These are phyloP conservation scores for Piper betle DNA, from an alignment of 164 flowering plant genomes.

Conservation along the genomic window DNA sequence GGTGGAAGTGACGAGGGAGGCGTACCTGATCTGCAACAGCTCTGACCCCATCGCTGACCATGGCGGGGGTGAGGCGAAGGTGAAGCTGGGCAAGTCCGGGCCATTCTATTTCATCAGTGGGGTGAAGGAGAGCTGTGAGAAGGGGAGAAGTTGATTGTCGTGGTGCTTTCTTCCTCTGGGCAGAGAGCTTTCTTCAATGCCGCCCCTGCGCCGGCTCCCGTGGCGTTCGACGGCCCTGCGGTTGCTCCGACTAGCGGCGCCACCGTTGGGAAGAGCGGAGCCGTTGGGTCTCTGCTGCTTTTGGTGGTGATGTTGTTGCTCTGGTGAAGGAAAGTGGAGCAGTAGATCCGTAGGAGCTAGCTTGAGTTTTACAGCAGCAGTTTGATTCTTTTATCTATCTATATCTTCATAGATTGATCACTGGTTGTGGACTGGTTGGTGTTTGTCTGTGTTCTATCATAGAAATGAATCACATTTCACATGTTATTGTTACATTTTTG, in stretches of 20 bases:
- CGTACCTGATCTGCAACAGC: constrained; percentile 19
- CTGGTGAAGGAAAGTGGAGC: not conserved
- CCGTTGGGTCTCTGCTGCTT: not conserved
- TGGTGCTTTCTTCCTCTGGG: constrained; percentile 30
- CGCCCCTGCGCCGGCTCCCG: constrained; percentile 47
- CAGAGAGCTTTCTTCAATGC: constrained; percentile 5
- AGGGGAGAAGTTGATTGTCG: constrained; percentile 42
- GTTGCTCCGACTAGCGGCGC: constrained; percentile 21
- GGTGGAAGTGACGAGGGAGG: constrained; percentile 27
- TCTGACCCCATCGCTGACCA: constrained; percentile 27
- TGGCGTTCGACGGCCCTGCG: constrained; percentile 28
- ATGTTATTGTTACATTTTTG: no score
- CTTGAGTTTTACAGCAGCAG: not conserved
- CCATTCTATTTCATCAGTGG: constrained; percentile 50
- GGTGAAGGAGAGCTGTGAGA: constrained; percentile 30
- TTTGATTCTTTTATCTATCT: no score
- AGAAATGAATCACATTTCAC: no score
- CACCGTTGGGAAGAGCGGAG: not conserved
- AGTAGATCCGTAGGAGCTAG: not conserved
- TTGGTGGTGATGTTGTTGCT: not conserved
- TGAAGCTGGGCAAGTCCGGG: constrained; percentile 32
- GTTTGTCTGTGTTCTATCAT: not conserved
- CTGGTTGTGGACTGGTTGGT: not conserved
- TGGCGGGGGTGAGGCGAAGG: constrained; percentile 36
- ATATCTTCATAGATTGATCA: not conserved